These are phyloP conservation scores for Stemphylium vesicarium DNA, from an alignment of 2,329 filamentous ascomycete species.

Conservation along the genomic window DNA sequence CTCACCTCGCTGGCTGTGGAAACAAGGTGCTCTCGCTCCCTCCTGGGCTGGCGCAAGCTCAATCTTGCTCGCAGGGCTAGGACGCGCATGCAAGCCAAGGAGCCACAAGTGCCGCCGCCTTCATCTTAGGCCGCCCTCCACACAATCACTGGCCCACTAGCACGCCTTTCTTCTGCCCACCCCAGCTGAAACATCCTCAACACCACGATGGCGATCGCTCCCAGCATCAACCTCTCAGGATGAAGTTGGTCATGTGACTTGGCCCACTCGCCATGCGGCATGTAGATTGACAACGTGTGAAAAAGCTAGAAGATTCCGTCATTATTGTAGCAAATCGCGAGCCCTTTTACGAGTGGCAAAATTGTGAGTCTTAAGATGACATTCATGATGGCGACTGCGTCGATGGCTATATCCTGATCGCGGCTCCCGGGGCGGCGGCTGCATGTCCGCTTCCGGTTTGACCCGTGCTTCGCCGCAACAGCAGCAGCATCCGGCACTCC, in stretches of 20 bases:
- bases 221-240: background rate
- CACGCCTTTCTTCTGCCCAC: slow-evolving; percentile 16
- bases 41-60: background rate
- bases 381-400: slow-evolving; percentile 4
- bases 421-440: slow-evolving; percentile 9
- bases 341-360: background rate
- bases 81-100: slow-evolving; percentile 19
- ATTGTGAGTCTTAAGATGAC: background rate
- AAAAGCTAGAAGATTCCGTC: too few species aligned
- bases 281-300: background rate
- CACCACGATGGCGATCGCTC: slow-evolving; percentile 33
- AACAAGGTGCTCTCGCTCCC: slow-evolving; percentile 15
- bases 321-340: too few species aligned
- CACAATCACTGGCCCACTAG: slow-evolving; percentile 17
- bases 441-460: slow-evolving; percentile 9
- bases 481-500: background rate
- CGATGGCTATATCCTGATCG: slow-evolving; percentile 6
- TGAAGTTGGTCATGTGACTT: slow-evolving; percentile 10
- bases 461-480: slow-evolving; percentile 4
- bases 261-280: background rate
- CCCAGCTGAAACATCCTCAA: slow-evolving; percentile 44
- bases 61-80: slow-evolving; percentile 9
- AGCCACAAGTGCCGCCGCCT: slow-evolving; percentile 5
- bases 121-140: slow-evolving; percentile 11
- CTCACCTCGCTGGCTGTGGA: slow-evolving; percentile 6